Conservation (phyloP, 768 basidiomycete genomes). For the Lactarius sanguifluus region DNA sequence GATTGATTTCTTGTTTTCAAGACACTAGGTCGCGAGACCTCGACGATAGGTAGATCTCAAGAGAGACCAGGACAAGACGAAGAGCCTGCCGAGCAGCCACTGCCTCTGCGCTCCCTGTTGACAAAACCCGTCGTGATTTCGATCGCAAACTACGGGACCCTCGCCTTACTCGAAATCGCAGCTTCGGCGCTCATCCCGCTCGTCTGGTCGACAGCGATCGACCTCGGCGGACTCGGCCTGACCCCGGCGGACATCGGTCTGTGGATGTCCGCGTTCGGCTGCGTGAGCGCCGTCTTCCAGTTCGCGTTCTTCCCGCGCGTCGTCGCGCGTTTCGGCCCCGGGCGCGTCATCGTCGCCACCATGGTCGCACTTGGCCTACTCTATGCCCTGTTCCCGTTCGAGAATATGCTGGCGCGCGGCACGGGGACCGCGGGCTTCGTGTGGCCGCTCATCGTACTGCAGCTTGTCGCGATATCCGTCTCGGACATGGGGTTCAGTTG, state of each 20-base stretch:
- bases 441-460: not conserved
- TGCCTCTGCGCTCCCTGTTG: not conserved
- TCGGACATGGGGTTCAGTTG: not conserved
- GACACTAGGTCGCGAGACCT: not conserved
- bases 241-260: not conserved
- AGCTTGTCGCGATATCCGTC: not conserved
- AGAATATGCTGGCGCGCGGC: not conserved
- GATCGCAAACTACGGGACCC: not conserved
- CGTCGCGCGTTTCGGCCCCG: not conserved
- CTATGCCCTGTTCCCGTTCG: constrained; percentile 33
- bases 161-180: not conserved
- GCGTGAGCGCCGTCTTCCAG: not conserved
- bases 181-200: not conserved
- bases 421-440: not conserved
- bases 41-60: not conserved
- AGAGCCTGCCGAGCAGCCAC: not conserved
- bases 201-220: not conserved
- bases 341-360: not conserved
- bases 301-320: not conserved
- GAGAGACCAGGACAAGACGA: not conserved
- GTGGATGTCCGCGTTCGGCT: not conserved
- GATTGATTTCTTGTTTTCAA: not conserved
- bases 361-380: not conserved
- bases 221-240: not conserved
- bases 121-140: not conserved